phyloP scores from a whole-genome alignment of 257 asterid species.

The Forsythia suspensa region DNA sequence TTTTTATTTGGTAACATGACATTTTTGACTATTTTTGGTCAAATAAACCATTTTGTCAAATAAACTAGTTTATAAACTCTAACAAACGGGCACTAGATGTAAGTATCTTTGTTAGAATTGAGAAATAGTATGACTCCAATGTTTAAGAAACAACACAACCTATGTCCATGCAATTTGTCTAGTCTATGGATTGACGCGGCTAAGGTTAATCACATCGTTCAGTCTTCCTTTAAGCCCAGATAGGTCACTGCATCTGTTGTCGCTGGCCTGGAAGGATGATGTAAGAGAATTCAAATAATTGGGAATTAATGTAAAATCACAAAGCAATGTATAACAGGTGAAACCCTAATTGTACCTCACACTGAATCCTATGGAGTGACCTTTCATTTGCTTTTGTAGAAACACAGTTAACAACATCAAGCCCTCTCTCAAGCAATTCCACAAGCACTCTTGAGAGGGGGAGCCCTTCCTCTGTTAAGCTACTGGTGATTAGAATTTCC shows the following conservation, averaged over 20 bases:
- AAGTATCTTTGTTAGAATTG: background rate
- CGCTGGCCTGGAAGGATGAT: slow-evolving; percentile 25
- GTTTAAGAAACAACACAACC: background rate
- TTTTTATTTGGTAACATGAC: too few relatives aligned
- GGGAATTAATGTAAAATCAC: background rate
- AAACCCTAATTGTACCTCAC: slow-evolving; percentile 44
- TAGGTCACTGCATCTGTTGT: slow-evolving; percentile 5
- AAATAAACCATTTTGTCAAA: too few relatives aligned
- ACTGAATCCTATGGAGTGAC: slow-evolving; percentile 37
- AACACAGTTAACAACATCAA: slow-evolving; percentile 37
- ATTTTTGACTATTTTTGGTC: too few relatives aligned
- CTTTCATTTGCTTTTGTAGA: slow-evolving; percentile 36
- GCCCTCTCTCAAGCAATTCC: slow-evolving; percentile 32
- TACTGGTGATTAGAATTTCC: slow-evolving; percentile 40
- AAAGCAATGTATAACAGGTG: background rate
- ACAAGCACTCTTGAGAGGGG: slow-evolving; percentile 40
- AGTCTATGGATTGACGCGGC: background rate
- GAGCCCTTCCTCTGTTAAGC: slow-evolving; percentile 20
- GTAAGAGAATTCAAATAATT: background rate
- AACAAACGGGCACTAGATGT: background rate
- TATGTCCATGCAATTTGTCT: too few relatives aligned
- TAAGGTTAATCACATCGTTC: slow-evolving; percentile 12
- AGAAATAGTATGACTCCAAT: background rate
- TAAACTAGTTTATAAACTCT: too few relatives aligned
- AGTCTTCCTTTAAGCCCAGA: slow-evolving; percentile 22